These are phyloP conservation scores for Wickerhamiella hasegawae DNA, from an alignment of 805 yeast species.

Conservation along the genomic window DNA sequence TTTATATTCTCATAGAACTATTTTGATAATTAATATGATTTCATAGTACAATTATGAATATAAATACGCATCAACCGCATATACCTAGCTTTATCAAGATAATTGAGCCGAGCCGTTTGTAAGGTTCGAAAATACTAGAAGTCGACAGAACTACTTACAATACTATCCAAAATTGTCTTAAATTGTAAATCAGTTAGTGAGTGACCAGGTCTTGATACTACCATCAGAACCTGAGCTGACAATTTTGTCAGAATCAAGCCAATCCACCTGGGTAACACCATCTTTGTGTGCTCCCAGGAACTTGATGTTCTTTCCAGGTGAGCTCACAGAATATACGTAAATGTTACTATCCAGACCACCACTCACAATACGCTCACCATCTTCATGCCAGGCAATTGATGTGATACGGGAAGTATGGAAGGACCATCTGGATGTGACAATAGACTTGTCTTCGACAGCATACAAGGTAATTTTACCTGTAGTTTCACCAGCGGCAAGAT, in stretches of 20 bases:
- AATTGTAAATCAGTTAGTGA: no score
- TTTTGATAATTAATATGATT: no score
- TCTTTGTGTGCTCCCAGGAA: slow-evolving; percentile 69
- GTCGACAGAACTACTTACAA: not conserved
- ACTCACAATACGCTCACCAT: slow-evolving; percentile 55
- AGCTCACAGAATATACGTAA: slow-evolving; percentile 60
- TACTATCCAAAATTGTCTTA: no score
- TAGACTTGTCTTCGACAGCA: slow-evolving; percentile 33
- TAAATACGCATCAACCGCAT: no score
- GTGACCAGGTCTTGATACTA: slow-evolving; percentile 56
- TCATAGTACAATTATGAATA: no score
- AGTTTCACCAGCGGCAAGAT: slow-evolving; percentile 71
- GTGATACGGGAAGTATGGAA: slow-evolving; percentile 78
- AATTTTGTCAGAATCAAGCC: slow-evolving; percentile 38
- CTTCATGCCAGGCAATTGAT: slow-evolving; percentile 63
- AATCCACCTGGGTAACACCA: slow-evolving; percentile 62
- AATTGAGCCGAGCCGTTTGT: no score
- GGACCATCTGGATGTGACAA: slow-evolving; percentile 80
- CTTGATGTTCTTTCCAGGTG: slow-evolving; percentile 65
- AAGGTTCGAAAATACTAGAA: no score
- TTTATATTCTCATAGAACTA: no score
- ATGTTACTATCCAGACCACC: slow-evolving; percentile 76
- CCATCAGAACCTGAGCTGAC: slow-evolving; percentile 73
- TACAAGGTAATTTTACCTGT: slow-evolving; percentile 76
- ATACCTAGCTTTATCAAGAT: no score